These are phyloP conservation scores for Verticillium tricorpus DNA, from an alignment of 2,329 filamentous ascomycete genomes.

Conservation along the genomic window DNA sequence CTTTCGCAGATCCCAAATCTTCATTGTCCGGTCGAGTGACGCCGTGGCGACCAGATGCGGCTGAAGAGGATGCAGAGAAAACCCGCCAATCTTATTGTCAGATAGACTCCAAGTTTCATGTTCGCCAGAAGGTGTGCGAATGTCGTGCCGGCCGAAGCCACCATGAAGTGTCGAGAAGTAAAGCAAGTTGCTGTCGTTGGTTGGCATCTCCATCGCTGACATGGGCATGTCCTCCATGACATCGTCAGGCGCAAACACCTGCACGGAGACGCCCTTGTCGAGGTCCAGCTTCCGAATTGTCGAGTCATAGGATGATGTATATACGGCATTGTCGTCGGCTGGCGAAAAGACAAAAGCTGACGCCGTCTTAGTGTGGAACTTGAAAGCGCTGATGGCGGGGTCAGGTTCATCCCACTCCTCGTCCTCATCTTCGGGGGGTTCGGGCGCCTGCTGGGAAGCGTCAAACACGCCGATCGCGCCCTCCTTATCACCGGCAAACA, in stretches of 20 bases:
- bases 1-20: constrained; percentile 88
- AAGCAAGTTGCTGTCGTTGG: constrained; percentile 65
- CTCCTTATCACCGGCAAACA: constrained; percentile 93
- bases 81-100: constrained; percentile 94
- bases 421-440: constrained; percentile 56
- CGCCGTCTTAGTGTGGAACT: constrained; percentile 86
- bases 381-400: constrained; percentile 83
- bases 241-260: constrained; percentile 74
- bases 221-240: constrained; percentile 70
- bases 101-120: constrained; percentile 70
- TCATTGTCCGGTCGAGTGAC: constrained; percentile 81
- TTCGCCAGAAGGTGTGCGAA: constrained; percentile 49
- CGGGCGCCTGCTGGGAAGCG: constrained; percentile 63
- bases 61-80: constrained; percentile 74
- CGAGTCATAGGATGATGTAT: constrained; percentile 87
- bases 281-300: constrained; percentile 86
- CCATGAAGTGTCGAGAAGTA: constrained; percentile 88
- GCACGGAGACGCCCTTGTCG: constrained; percentile 70
- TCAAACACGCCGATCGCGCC: constrained; percentile 90
- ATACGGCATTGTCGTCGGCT: constrained; percentile 68
- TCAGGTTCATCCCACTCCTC: constrained; percentile 63
- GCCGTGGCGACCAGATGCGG: constrained; percentile 85
- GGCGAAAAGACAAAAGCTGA: constrained; percentile 76
- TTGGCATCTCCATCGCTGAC: constrained; percentile 76
- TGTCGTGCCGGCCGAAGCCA: constrained; percentile 74